Evolutionary conservation across 345 rosid species (phyloP).

Genomic region (Eucalyptus tenuipes): DNA sequence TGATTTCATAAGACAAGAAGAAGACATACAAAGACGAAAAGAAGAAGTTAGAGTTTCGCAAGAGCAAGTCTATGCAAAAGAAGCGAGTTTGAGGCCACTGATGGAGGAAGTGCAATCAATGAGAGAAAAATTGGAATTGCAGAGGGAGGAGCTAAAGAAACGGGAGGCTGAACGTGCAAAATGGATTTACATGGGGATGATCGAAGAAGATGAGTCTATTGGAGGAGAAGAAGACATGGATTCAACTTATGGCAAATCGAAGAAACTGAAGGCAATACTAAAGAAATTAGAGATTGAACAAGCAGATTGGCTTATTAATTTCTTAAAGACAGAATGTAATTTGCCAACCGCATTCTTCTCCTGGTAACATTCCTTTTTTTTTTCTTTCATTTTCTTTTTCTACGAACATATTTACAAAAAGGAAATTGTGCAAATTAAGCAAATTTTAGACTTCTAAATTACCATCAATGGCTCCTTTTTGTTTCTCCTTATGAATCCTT

Average conservation of each 20-base stretch:
- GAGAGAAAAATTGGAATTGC: not conserved
- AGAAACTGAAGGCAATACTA: not conserved
- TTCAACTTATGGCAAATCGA: too few relatives aligned
- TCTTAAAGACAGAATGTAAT: too few relatives aligned
- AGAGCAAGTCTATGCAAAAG: not conserved
- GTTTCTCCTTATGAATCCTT: too few relatives aligned
- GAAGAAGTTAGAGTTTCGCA: not conserved
- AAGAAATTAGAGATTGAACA: not conserved
- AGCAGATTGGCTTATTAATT: rapidly evolving
- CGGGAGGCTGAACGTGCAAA: not conserved
- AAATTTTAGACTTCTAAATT: not conserved
- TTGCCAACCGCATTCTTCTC: not conserved
- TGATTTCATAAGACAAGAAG: not conserved
- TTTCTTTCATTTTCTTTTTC: too few relatives aligned
- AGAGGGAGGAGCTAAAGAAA: rapidly evolving
- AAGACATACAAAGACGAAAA: too few relatives aligned
- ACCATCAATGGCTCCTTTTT: rapidly evolving
- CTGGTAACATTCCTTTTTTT: too few relatives aligned
- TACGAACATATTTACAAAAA: too few relatives aligned
- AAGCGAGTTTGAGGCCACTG: not conserved
- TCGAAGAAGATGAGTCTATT: not conserved
- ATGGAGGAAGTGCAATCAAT: not conserved
- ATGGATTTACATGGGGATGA: not conserved
- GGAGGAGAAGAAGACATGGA: not conserved
- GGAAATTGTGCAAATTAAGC: not conserved